phyloP scores from a whole-genome alignment of 495 filamentous ascomycete genomes.

The Talaromyces liani region DNA sequence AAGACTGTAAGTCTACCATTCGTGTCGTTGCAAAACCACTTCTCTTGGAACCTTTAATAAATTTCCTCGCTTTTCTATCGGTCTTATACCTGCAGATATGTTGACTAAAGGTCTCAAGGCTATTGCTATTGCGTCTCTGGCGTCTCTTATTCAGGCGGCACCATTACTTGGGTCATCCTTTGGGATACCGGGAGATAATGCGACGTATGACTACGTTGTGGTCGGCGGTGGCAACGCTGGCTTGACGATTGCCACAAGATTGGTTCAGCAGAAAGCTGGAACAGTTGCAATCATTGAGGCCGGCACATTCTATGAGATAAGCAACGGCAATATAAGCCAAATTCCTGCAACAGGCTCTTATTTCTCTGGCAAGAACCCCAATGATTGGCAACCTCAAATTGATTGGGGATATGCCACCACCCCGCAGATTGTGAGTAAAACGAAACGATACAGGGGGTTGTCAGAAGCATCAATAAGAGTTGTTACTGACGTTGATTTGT shows the following conservation, averaged over 20 bases:
- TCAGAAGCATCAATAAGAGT: no score
- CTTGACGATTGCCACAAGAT: conserved; percentile 37
- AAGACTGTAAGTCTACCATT: no score
- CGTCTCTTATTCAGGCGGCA: no score
- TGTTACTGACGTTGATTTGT: no score
- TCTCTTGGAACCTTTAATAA: no score
- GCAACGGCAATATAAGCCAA: conserved; percentile 31
- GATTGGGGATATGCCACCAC: conserved; percentile 45
- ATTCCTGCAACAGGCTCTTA: conserved; percentile 28
- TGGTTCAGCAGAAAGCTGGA: conserved; percentile 26
- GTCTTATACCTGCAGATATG: no score
- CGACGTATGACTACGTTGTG: conserved; percentile 42
- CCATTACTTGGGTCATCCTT: no score
- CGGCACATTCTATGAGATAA: conserved; percentile 46
- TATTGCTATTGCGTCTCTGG: no score
- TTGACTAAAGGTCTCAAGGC: no score
- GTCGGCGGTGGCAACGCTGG: conserved; percentile 53
- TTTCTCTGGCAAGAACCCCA: conserved; percentile 16
- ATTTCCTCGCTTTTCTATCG: no score
- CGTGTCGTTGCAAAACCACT: no score
- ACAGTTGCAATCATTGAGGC: conserved; percentile 49
- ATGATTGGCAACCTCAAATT: conserved; percentile 22
- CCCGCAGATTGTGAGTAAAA: conserved; percentile 25
- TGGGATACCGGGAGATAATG: no score
- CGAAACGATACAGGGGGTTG: background rate